A percentile compares a stretch with the other conserved stretches of the same genome.
These are phyloP conservation scores for Colletotrichum simmondsii DNA, from an alignment of 2,329 filamentous ascomycete genomes.

Conservation along the genomic window DNA sequence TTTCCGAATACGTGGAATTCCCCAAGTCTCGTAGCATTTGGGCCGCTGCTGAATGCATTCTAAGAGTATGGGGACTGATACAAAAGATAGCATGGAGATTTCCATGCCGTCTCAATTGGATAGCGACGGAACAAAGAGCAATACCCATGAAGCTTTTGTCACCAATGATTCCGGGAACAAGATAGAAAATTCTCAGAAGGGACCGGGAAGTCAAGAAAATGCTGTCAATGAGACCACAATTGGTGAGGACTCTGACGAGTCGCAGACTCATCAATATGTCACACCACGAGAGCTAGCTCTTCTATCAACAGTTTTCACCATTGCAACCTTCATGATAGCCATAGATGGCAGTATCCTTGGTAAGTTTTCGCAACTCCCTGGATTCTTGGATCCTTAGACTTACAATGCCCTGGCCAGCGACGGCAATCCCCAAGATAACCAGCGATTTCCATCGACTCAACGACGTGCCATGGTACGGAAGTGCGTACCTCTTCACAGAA, in stretches of 20 bases:
- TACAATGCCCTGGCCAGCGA: neutral
- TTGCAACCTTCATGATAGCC: slow-evolving; percentile 8
- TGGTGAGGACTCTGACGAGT: neutral
- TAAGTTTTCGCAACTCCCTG: neutral
- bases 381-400: too few species aligned
- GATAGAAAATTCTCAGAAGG: neutral
- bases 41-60: neutral
- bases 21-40: neutral
- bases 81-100: neutral
- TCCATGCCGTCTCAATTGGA: too few species aligned
- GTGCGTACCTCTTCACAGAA: slow-evolving; percentile 50
- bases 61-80: neutral
- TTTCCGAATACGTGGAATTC: neutral
- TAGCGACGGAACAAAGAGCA: too few species aligned
- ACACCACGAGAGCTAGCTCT: neutral
- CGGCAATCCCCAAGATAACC: slow-evolving; percentile 60
- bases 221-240: neutral
- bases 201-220: neutral
- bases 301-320: neutral
- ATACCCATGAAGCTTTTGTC: neutral
- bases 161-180: neutral
- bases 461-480: slow-evolving; percentile 67
- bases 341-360: neutral
- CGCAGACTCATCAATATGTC: neutral
- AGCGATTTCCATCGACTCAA: slow-evolving; percentile 59